Percentiles rank a stretch among this genome's conserved stretches.
Conservation (phyloP, 1,139 yeast species). For the Lodderomyces parapsilosis region DNA sequence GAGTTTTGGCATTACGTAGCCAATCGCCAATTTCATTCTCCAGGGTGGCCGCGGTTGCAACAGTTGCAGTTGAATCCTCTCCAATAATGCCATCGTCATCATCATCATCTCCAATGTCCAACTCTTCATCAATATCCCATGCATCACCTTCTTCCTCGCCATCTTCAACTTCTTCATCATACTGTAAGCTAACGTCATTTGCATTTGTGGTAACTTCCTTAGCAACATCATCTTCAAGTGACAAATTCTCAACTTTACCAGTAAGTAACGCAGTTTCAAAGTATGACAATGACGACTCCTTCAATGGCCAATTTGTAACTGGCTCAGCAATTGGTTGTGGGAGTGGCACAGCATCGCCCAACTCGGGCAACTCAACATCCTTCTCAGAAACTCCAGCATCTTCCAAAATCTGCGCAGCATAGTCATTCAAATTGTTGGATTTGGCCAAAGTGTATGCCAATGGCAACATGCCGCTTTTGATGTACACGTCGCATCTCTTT, state of each 20-base stretch:
- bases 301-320: conserved; percentile 76
- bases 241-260: conserved; percentile 71
- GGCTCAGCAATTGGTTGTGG: conserved; percentile 50
- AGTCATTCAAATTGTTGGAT: conserved; percentile 66
- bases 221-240: conserved; percentile 45
- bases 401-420: conserved; percentile 68
- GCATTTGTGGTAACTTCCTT: conserved; percentile 15
- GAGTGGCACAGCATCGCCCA: conserved; percentile 40
- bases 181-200: conserved; percentile 20
- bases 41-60: conserved; percentile 18
- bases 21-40: conserved; percentile 73
- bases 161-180: conserved; percentile 40
- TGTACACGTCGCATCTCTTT: conserved; percentile 72
- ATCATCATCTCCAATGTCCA: conserved; percentile 43
- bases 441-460: conserved; percentile 93
- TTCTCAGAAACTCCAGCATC: conserved; percentile 66
- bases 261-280: conserved; percentile 77
- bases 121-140: conserved; percentile 54
- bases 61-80: conserved; percentile 29
- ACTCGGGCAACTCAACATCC: conserved; percentile 56
- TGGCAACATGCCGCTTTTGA: conserved; percentile 79
- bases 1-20: conserved; percentile 86
- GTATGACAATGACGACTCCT: conserved; percentile 68
- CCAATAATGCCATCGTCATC: conserved; percentile 35
- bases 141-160: conserved; percentile 56